Evolutionary conservation across 208 protist species (phyloP), one percentile per base, ranked within the genome.

Genomic region (Leishmania arabica): DNA sequence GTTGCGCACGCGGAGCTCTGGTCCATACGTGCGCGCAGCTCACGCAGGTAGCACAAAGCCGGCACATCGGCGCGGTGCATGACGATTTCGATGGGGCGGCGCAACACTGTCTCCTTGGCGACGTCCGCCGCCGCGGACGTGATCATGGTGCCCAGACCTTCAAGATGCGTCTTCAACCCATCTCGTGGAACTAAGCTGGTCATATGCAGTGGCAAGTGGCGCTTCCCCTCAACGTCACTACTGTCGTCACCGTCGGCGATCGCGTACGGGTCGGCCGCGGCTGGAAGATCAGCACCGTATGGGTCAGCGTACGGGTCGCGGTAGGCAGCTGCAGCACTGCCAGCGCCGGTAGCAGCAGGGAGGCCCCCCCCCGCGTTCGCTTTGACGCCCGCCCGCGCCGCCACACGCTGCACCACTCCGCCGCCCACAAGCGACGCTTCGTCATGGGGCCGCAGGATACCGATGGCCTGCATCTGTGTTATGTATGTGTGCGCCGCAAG

Each of bases 401-500:
- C 58, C 47, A n/a, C 24, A 19, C 24, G 21, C 53, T 58, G 53
- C 53, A 24, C 40, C 34, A n/a, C 7, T 42, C 31, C 24, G 13
- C 49, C 68, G 15, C 70, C 17, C 13, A 72, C 34, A 15, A 9
- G 7, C 19, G 19, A 21, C 11, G 53, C 17, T 37, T 82, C 71
- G 11, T 66, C 68, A 68, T 71, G 54, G 19, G 54, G n/a, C 21
- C 49, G 79, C 60, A 86, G 8, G 60, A 91, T 80, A 62, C 90
- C 90, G 40, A 90, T 84, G 21, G 80, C 77, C n/a, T 84, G 77
- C 65, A 94, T 82, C 83, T 94, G 88, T 37, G 77, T 70, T 31
- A 91, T 85, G 73, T 90, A 92, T 11, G 89, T 94, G 80, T 91
- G 84, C 2, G 87, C 84, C 6, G 91, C 89, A 31, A 94, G 80